Evolutionary conservation across 2,329 filamentous ascomycete genomes (phyloP), one percentile per base, ranked within the genome.

Genomic region (Hypoxylon sp.): DNA sequence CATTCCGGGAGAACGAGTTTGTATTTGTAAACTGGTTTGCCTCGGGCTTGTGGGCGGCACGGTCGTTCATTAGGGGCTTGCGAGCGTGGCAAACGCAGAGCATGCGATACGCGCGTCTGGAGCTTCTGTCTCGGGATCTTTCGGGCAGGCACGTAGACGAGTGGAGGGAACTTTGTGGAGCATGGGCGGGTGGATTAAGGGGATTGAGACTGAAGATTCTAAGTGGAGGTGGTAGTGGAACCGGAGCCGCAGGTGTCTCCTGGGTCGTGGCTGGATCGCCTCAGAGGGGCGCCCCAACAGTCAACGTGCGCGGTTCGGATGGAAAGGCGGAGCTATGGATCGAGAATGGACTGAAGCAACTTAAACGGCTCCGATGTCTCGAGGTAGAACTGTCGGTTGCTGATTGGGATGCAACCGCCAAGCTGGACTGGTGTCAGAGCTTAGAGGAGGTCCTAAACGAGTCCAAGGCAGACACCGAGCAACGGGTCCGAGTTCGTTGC

Each of bases 11-110:
- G 22, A 84, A 83, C 74, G 83, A 85, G 57, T 85, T 86, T 63
- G 79, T 80, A 24, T 86, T 85, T 66, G 76, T 81, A 39, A 82
- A 81, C 47, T 83, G 81, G 80, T 84, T 84, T 74, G 78, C 80
- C 11, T 83, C 81, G 13, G 84, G 83, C 0, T 71, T 84, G 3
- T 80, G 80, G 71, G 79, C 82, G 0, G 83, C 83, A 0, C 71
- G 78, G 8, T 74, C 76, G 0, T 82, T 84, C 59, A 76, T 79
- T 1, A 68, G 75, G 13, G 71, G 72, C 2, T 71, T 84, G 24
- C 59, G 62, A 35, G 69, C 76, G 2, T 86, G 84, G 84, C 84
- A 86, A 77, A 74, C 76, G 3, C 71, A 71, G n/a, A 68, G 71
- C 1, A 71, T 86, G 72, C 78, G 83, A 9, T 82, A 78, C 53